Conservation (phyloP, 768 basidiomycete species). For the Butyriboletus loyo region DNA sequence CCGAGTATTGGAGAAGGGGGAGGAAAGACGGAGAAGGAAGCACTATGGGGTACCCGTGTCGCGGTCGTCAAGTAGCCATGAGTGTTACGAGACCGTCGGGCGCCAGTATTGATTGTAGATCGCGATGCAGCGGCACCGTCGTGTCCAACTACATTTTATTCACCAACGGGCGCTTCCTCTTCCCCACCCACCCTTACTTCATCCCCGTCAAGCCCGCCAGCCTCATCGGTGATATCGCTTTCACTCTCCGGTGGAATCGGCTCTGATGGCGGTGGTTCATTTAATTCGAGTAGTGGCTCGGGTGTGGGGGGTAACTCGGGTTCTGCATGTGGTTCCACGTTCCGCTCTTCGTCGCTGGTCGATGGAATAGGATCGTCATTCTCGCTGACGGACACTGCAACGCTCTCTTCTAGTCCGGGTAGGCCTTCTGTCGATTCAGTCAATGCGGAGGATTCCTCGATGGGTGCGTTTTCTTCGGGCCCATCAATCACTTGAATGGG, state of each 20-base stretch:
- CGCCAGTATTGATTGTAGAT: constrained; percentile 1
- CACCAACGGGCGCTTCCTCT: constrained; percentile 10
- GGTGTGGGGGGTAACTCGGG: not conserved
- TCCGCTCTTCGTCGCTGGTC: not conserved
- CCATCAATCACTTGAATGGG: not conserved
- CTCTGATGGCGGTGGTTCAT: constrained; percentile 31
- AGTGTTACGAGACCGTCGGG: not conserved
- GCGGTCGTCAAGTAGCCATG: constrained; percentile 12
- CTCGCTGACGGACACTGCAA: constrained; percentile 6
- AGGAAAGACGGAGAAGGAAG: constrained; percentile 18
- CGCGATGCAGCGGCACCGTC: constrained; percentile 23
- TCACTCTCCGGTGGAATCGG: constrained; percentile 33
- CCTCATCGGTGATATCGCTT: constrained; percentile 36
- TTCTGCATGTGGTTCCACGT: constrained; percentile 7
- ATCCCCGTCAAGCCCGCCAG: constrained; percentile 17
- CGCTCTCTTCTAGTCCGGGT: constrained; percentile 1
- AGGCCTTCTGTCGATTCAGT: constrained; percentile 3
- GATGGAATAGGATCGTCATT: not conserved
- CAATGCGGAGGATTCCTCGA: not conserved
- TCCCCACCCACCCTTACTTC: constrained; percentile 15
- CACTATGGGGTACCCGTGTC: not conserved
- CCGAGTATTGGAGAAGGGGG: not conserved
- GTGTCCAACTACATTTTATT: not conserved
- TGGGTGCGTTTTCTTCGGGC: not conserved
- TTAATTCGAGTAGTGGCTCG: constrained; percentile 24